Percentiles rank a stretch among this genome's conserved stretches.
Conservation (phyloP, 75 land plant genomes). For the Cupressus sempervirens region DNA sequence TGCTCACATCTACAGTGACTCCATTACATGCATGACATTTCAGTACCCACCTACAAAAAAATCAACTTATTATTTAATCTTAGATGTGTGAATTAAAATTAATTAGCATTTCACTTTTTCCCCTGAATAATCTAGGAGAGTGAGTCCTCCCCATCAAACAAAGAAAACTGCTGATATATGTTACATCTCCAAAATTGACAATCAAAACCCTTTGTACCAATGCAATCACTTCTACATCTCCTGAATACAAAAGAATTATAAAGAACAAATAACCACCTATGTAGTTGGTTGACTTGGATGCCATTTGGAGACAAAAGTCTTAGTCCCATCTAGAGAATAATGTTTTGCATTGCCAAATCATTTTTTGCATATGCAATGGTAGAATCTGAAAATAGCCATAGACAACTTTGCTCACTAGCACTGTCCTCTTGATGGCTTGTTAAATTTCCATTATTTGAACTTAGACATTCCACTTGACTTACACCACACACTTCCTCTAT, state of each 20-base stretch:
- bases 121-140: background rate
- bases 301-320: slow-evolving; percentile 80
- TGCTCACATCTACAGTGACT: slow-evolving; percentile 77
- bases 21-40: slow-evolving; percentile 91
- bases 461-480: slow-evolving; percentile 19
- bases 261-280: slow-evolving; percentile 42
- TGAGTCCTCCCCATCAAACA: background rate
- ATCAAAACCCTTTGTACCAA: background rate
- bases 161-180: background rate
- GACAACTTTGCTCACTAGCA: slow-evolving; percentile 63
- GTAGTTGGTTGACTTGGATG: slow-evolving; percentile 79
- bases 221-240: background rate
- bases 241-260: background rate
- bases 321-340: slow-evolving; percentile 90
- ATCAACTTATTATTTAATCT: background rate
- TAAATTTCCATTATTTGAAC: slow-evolving; percentile 29
- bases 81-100: background rate
- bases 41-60: slow-evolving; percentile 68
- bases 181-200: background rate
- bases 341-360: slow-evolving; percentile 98
- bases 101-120: background rate
- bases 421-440: slow-evolving; percentile 30
- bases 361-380: slow-evolving; percentile 88
- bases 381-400: slow-evolving; percentile 67
- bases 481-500: slow-evolving; percentile 21